Base-by-base conservation (phyloP, 805 yeast species). In the Schwanniomyces polymorphus region DNA sequence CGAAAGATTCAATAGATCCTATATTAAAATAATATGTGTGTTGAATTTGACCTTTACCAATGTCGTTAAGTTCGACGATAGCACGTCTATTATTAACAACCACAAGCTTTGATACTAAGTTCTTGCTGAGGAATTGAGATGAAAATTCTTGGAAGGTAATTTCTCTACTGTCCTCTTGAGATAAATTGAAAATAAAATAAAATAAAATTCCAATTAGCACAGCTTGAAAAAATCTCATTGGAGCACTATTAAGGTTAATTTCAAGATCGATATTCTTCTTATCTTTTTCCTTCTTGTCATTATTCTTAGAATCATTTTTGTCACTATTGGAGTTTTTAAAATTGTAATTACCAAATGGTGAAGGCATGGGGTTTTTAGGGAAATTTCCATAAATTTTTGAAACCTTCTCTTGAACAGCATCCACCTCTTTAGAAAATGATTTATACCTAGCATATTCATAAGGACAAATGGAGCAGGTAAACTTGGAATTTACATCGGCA, bases 91-190 rank as follows among this genome's bases (percentile, higher is more conserved):
- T 86, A 70, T 94, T 92, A 27, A 89, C 82, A 7, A 94, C 91
- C 16, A 82, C 67, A 44, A 94, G 73, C 53, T 79, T 81, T 41
- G 82, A 76, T 11, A 94, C 99, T 38, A 82, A 75, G 5, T 91
- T 91, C 57, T 84, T 87, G 51, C 86, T 88, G 50, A 94, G 74
- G 58, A 84, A 85, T 41, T 84, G 76, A 5, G 84, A 74, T 37
- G 89, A 79, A 71, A 94, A 92, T 60, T 92, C 96, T 70, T 94
- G 98, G 86, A 91, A 94, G 2, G 97, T 84, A 49, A 92, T 75
- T 59, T 88, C 91, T 43, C 63, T 60, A 37, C 57, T 52, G 31
- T 51, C 27, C 7, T 62, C 67, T 23, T 46, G 53, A 7, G 52
- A 48, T 39, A 58, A 41, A 38, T 49, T 49, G 50, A 52, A 59